phyloP scores from a whole-genome alignment of 768 basidiomycete species.

The Roridomyces roridus region DNA sequence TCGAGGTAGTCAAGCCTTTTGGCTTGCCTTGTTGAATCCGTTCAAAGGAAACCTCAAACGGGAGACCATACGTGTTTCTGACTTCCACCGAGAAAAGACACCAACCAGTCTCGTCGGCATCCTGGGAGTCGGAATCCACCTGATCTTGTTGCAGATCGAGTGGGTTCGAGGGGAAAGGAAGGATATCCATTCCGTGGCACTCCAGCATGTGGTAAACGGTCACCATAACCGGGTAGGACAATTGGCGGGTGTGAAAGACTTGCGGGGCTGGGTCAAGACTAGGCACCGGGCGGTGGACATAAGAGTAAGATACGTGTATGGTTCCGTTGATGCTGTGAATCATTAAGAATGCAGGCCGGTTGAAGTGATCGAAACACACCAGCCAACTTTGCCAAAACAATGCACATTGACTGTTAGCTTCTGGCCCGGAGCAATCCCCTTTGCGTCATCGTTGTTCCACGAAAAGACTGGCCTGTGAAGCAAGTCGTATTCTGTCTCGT shows the following conservation, averaged over 20 bases:
- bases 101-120: slow-evolving; percentile 65
- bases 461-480: slow-evolving; percentile 80
- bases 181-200: slow-evolving; percentile 81
- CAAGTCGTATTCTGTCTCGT: slow-evolving; percentile 88
- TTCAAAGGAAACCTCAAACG: slow-evolving; percentile 87
- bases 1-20: slow-evolving; percentile 50
- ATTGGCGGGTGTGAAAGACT: slow-evolving; percentile 84
- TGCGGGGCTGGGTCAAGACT: slow-evolving; percentile 40
- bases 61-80: slow-evolving; percentile 88
- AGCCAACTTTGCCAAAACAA: slow-evolving; percentile 91
- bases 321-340: slow-evolving; percentile 71
- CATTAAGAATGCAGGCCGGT: slow-evolving; percentile 20
- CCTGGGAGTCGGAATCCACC: slow-evolving; percentile 27
- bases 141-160: slow-evolving; percentile 27
- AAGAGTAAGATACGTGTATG: slow-evolving; percentile 85
- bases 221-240: slow-evolving; percentile 87
- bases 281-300: slow-evolving; percentile 54
- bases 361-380: slow-evolving; percentile 61
- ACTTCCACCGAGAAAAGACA: slow-evolving; percentile 91
- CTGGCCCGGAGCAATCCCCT: slow-evolving; percentile 70
- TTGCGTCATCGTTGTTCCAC: slow-evolving; percentile 64
- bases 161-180: slow-evolving; percentile 59
- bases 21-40: slow-evolving; percentile 60
- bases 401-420: slow-evolving; percentile 70
- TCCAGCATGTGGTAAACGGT: slow-evolving; percentile 97